phyloP scores from a whole-genome alignment of 345 rosid genomes.

The Capsella bursapastoris region DNA sequence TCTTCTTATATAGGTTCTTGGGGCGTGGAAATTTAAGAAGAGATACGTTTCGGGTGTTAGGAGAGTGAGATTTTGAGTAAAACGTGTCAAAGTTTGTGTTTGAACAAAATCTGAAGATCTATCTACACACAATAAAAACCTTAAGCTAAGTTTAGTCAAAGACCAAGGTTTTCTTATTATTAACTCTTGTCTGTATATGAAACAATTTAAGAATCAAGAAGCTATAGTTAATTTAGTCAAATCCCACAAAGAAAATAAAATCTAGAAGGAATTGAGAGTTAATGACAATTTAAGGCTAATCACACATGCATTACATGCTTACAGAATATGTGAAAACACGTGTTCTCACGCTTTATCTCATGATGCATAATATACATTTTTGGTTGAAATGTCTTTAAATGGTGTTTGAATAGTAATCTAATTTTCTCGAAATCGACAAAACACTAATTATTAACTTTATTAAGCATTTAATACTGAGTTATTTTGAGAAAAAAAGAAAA shows the following conservation, averaged over 20 bases:
- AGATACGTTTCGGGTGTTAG: conserved; percentile 12
- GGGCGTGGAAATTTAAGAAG: conserved; percentile 2
- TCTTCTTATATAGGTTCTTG: conserved; percentile 6
- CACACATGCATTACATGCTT: background rate
- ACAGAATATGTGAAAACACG: background rate
- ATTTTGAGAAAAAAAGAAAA: background rate
- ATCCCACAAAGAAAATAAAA: background rate
- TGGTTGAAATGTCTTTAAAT: background rate
- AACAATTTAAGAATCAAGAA: conserved; percentile 23
- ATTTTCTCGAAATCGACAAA: background rate
- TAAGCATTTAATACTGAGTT: background rate
- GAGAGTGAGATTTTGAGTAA: conserved; percentile 9
- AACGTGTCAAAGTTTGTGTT: conserved; percentile 32
- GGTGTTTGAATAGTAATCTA: no score
- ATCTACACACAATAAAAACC: conserved; percentile 16
- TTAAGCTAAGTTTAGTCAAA: conserved; percentile 14
- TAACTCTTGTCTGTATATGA: conserved; percentile 28
- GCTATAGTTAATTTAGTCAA: conserved; percentile 12
- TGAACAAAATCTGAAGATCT: conserved; percentile 14
- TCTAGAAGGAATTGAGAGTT: conserved; percentile 21
- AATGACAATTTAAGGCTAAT: conserved; percentile 3
- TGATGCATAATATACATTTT: background rate
- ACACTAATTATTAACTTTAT: background rate
- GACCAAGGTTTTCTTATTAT: background rate
- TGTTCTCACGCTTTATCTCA: background rate